Conservation (phyloP, 352 stramenopile species). For the Globisporangium takayamanum region DNA sequence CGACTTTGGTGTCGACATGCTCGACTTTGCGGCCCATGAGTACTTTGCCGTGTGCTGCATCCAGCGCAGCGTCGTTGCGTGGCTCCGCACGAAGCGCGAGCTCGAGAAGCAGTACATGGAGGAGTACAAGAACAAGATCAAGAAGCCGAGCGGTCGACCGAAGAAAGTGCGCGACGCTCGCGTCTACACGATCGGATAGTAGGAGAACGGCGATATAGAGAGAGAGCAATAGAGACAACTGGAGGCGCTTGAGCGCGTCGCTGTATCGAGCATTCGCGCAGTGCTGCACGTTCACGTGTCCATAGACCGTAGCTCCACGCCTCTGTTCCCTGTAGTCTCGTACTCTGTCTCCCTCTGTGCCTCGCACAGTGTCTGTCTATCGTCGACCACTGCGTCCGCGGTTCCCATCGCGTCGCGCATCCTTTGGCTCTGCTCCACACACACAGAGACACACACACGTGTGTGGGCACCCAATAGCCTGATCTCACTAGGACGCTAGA, state of each 20-base stretch:
- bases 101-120: constrained; percentile 70
- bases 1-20: constrained; percentile 23
- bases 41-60: constrained; percentile 62
- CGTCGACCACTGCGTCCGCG: constrained; percentile 35
- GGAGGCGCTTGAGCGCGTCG: not conserved
- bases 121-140: constrained; percentile 85
- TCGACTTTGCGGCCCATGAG: constrained; percentile 63
- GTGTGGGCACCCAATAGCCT: not conserved
- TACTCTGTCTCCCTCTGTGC: not conserved
- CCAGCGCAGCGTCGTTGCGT: constrained; percentile 45
- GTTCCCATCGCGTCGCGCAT: constrained; percentile 23
- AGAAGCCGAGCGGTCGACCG: constrained; percentile 65
- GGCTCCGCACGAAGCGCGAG: constrained; percentile 64
- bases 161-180: constrained; percentile 72
- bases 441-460: not conserved
- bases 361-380: constrained; percentile 22
- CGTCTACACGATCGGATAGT: constrained; percentile 67
- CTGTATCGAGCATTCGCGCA: no score
- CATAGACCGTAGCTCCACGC: no score
- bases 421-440: constrained; percentile 10
- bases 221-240: not conserved
- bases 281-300: no score
- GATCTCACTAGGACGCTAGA: not conserved
- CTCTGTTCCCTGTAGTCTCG: no score
- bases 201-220: not conserved